A percentile compares a stretch with the other conserved stretches of the same genome.
phyloP scores from a whole-genome alignment of 306 rosid species.

The Dalbergia cochinchinensis region DNA sequence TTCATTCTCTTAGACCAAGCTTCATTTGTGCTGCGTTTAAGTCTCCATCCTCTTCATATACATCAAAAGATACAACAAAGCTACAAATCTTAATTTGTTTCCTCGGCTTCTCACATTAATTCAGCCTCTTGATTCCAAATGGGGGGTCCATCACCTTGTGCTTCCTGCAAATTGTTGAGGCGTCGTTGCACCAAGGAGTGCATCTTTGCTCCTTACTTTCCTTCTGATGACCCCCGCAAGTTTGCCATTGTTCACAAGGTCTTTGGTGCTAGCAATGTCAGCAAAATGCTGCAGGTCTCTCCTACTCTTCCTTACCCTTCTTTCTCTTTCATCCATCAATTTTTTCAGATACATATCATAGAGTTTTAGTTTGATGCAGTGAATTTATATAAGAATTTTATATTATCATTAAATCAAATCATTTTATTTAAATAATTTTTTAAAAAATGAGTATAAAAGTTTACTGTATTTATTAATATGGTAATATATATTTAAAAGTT shows the following conservation, averaged over 20 bases:
- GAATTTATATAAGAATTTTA: too few species aligned
- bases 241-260: slow-evolving; percentile 91
- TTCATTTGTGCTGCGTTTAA: slow-evolving; percentile 30
- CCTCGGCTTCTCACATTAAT: slow-evolving; percentile 13
- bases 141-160: slow-evolving; percentile 83
- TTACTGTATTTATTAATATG: too few species aligned
- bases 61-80: background rate
- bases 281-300: slow-evolving; percentile 83
- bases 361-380: too few species aligned
- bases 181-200: slow-evolving; percentile 86
- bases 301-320: slow-evolving; percentile 6
- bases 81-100: background rate
- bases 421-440: too few species aligned
- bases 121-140: slow-evolving; percentile 36
- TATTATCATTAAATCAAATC: too few species aligned
- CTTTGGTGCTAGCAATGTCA: slow-evolving; percentile 90
- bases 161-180: slow-evolving; percentile 83
- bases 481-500: too few species aligned
- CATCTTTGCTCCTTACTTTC: slow-evolving; percentile 83
- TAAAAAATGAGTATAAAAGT: too few species aligned
- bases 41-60: slow-evolving; percentile 2
- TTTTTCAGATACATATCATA: background rate
- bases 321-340: background rate
- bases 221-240: slow-evolving; percentile 76
- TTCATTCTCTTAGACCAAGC: slow-evolving; percentile 47